Evolutionary conservation across 163 green algal genomes (phyloP), one percentile per base, ranked within the genome.

Genomic region (Chlamydomonas reinhardtii): DNA sequence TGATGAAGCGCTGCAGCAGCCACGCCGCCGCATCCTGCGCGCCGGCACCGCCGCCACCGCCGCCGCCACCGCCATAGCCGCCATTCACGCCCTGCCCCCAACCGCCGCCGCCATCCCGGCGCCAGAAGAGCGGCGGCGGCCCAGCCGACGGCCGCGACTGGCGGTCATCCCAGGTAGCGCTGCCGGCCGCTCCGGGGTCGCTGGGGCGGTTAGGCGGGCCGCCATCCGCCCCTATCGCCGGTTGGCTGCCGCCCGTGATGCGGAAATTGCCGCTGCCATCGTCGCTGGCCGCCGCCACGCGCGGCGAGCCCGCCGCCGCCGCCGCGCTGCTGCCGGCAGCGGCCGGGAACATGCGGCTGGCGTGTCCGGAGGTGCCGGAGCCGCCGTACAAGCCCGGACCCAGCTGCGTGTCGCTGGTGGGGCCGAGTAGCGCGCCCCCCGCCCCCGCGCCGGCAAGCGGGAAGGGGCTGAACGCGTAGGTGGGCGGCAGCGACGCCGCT

Each of bases 1-100:
- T 88, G 59, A 88, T 54, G 70, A 88, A 71, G 17, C 62, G 82
- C 59, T 76, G 59, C 27, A 82, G 59, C 72, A 87, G 68, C 68
- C 59, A 61, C 15, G 29, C 32, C 17, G 69, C 34, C 32, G 37
- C 65, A 25, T 39, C 35, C 48, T 64, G 16, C 27, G 16, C 73
- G 43, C 29, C 71, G 29, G 16, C 32, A 39, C 5, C 73, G 48
- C 59, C 66, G 37, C 32, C n/a, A 2, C 17, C 11, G 43, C 61
- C 65, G 1, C 65, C 78, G 48, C 48, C 73, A 29, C 29, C 73
- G 73, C 73, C 73, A 48, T 48, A 48, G 5, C 39, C 39, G 39
- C 48, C 48, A 56, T 56, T 22, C 48, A 56, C 19, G 73, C 73
- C 73, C 25, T 48, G 39, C 39, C 52, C 52, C 25, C 17, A 52